Conservation (phyloP, 2,329 filamentous ascomycete species). For the Colletotrichum viniferum region DNA sequence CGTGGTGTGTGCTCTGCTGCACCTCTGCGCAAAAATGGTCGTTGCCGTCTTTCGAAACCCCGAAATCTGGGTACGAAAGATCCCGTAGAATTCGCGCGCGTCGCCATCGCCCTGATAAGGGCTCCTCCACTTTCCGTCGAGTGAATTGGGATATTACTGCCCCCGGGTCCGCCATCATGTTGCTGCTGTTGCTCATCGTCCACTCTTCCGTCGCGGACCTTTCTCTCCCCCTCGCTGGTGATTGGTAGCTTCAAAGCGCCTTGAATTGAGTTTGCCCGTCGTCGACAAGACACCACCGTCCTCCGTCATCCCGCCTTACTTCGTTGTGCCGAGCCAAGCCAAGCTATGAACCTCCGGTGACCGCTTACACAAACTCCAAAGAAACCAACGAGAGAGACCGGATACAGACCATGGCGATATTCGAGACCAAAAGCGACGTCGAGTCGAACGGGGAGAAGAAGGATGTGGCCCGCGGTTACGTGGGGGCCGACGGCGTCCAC, state of each 20-base stretch:
- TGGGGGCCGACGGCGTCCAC: constrained; percentile 1
- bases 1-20: constrained; percentile 5
- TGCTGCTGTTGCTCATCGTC: background rate
- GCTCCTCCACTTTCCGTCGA: constrained; percentile 19
- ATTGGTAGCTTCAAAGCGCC: constrained; percentile 2
- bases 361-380: background rate
- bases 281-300: background rate
- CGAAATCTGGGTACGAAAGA: background rate
- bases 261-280: background rate
- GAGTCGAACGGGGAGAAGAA: constrained; percentile 15
- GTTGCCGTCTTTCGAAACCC: background rate
- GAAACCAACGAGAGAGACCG: background rate
- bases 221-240: background rate
- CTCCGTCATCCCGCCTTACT: background rate
- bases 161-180: background rate
- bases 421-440: constrained; percentile 17
- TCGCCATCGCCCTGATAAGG: constrained; percentile 9
- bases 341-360: constrained; percentile 11
- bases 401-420: background rate
- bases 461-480: constrained; percentile 2
- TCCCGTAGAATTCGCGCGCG: background rate
- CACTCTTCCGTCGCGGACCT: background rate
- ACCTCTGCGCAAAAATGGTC: background rate
- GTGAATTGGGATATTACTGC: constrained; percentile 17
- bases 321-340: background rate